Evolutionary conservation across 768 basidiomycete species (phyloP).

Genomic region (Naganishia vishniacii): DNA sequence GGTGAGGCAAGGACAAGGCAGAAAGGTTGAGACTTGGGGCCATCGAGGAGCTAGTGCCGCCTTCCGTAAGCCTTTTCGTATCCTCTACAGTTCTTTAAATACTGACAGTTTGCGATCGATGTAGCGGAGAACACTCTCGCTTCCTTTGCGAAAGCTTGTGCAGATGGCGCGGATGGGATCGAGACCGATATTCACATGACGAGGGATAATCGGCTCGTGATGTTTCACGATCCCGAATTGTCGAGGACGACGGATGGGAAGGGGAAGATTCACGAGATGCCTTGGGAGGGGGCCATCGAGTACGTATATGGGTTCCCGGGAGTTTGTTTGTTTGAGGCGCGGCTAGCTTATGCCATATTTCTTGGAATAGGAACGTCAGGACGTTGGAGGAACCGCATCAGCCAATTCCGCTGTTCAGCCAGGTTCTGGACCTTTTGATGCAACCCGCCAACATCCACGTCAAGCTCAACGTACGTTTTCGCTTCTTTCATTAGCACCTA

Average conservation of each 20-base stretch:
- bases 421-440: constrained; percentile 77
- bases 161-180: constrained; percentile 91
- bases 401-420: constrained; percentile 79
- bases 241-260: constrained; percentile 74
- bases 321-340: not conserved
- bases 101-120: constrained; percentile 48
- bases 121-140: constrained; percentile 83
- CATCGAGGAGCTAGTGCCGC: constrained; percentile 64
- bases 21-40: constrained; percentile 67
- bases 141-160: constrained; percentile 89
- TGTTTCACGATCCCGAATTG: constrained; percentile 93
- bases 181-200: constrained; percentile 99
- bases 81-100: not conserved
- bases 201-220: constrained; percentile 73
- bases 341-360: too few relatives aligned
- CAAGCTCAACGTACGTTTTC: constrained; percentile 49
- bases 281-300: constrained; percentile 61
- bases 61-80: constrained; percentile 38
- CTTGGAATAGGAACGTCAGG: constrained; percentile 61
- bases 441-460: constrained; percentile 50
- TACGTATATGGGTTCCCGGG: constrained; percentile 26
- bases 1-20: constrained; percentile 20
- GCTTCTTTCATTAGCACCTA: constrained; percentile 13
- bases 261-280: constrained; percentile 62
- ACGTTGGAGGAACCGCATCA: constrained; percentile 77